phyloP scores from a whole-genome alignment of 345 rosid genomes.

The Barbarea vulgaris region DNA sequence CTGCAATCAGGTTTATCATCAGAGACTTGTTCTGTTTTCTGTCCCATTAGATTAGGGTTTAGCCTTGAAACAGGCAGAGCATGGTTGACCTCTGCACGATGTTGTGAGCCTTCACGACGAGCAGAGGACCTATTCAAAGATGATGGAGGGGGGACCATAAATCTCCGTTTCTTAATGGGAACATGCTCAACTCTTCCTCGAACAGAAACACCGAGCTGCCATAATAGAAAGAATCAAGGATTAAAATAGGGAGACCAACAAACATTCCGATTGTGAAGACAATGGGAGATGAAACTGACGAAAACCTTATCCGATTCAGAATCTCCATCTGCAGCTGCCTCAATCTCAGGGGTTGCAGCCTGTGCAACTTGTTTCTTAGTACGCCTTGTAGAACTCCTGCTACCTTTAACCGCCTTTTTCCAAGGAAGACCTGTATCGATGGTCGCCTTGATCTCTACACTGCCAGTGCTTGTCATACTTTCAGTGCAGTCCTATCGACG shows the following conservation, averaged over 20 bases:
- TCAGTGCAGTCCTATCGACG: conserved; percentile 21
- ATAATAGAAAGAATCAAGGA: conserved; percentile 12
- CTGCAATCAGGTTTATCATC: conserved; percentile 32
- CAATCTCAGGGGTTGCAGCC: conserved; percentile 26
- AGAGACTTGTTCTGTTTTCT: conserved; percentile 15
- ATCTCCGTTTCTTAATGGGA: conserved; percentile 64
- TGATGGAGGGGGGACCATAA: conserved; percentile 42
- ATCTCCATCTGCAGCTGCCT: conserved; percentile 35
- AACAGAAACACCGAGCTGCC: conserved; percentile 62
- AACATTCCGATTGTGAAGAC: neutral
- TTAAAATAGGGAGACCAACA: neutral
- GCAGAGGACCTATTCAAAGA: conserved; percentile 36
- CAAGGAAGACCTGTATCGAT: conserved; percentile 57
- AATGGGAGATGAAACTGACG: neutral
- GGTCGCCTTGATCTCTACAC: conserved; percentile 47
- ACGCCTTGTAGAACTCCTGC: conserved; percentile 57
- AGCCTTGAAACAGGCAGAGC: conserved; percentile 19
- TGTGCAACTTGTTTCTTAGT: conserved; percentile 41
- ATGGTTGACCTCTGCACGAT: conserved; percentile 4
- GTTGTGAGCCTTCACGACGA: conserved; percentile 31
- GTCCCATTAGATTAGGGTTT: conserved; percentile 16
- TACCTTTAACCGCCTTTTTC: conserved; percentile 58
- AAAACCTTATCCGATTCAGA: conserved; percentile 62
- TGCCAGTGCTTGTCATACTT: conserved; percentile 52
- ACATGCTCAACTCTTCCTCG: conserved; percentile 53